phyloP scores from a whole-genome alignment of 495 filamentous ascomycete genomes.

The Viridothelium virens region DNA sequence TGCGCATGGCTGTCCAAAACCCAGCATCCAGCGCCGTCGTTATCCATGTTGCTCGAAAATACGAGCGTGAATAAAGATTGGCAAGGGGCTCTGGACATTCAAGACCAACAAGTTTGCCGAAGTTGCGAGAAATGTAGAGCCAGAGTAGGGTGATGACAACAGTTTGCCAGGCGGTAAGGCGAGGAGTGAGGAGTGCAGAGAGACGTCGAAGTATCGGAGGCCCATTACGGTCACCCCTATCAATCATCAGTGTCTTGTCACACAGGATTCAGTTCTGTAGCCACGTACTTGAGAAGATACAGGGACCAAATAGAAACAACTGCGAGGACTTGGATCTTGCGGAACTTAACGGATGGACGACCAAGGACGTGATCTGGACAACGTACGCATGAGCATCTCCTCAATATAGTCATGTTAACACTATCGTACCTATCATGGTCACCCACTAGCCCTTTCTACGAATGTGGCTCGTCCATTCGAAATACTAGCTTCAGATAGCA shows the following conservation, averaged over 20 bases:
- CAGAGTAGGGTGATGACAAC: slow-evolving; percentile 81
- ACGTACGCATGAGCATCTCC: background rate
- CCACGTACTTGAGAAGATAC: slow-evolving; percentile 47
- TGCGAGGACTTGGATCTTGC: slow-evolving; percentile 85
- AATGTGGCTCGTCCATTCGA: background rate
- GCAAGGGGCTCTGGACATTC: slow-evolving; percentile 89
- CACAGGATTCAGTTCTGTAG: slow-evolving; percentile 41
- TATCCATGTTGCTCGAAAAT: slow-evolving; percentile 96
- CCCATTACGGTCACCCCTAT: slow-evolving; percentile 78
- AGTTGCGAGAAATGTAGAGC: slow-evolving; percentile 86
- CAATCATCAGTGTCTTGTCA: slow-evolving; percentile 16
- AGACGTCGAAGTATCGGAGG: slow-evolving; percentile 66
- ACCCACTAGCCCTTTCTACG: background rate
- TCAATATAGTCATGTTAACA: background rate
- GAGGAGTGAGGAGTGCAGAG: slow-evolving; percentile 58
- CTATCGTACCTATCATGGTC: slow-evolving; percentile 10
- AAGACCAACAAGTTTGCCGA: slow-evolving; percentile 81
- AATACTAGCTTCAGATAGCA: too few species aligned
- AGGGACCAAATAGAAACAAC: slow-evolving; percentile 87
- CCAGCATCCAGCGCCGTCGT: slow-evolving; percentile 91
- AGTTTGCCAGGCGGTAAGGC: slow-evolving; percentile 80
- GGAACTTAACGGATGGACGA: slow-evolving; percentile 79
- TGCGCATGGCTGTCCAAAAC: slow-evolving; percentile 97
- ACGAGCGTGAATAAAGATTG: slow-evolving; percentile 88
- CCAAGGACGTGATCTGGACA: slow-evolving; percentile 82